Evolutionary conservation across 345 rosid genomes (phyloP).

Genomic region (Brassica incana): DNA sequence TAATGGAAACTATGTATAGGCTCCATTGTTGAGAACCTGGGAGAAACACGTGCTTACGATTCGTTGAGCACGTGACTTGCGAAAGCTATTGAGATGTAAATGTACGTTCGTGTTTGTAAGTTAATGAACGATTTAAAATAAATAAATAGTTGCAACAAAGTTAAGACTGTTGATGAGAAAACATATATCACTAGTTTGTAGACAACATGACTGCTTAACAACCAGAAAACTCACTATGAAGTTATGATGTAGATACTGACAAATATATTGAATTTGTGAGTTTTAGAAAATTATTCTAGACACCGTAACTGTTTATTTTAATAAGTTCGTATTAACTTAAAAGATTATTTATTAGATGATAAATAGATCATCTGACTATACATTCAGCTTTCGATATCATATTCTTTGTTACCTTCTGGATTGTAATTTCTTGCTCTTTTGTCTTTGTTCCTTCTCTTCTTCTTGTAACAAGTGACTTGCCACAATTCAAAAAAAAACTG

Average conservation of each 20-base stretch:
- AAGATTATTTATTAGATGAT: neutral
- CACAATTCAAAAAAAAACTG: too few species aligned
- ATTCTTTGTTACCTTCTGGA: too few species aligned
- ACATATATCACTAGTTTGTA: constrained; percentile 3
- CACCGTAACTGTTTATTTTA: neutral
- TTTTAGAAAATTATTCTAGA: neutral
- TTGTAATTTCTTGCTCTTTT: too few species aligned
- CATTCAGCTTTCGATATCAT: neutral
- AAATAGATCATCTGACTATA: neutral
- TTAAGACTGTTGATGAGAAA: neutral
- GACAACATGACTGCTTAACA: constrained; percentile 10
- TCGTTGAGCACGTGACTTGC: constrained; percentile 19
- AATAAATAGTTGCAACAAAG: neutral
- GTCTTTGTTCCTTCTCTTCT: too few species aligned
- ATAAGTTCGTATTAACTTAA: neutral
- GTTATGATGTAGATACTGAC: constrained; percentile 12
- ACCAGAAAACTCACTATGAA: neutral
- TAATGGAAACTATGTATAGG: neutral
- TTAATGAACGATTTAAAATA: neutral
- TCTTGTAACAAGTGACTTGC: too few species aligned
- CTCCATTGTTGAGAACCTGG: constrained; percentile 5
- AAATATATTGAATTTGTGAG: neutral
- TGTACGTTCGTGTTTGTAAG: neutral
- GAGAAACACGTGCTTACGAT: constrained; percentile 19
- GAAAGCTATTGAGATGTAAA: neutral